Percentiles rank a stretch among this genome's conserved stretches.
phyloP scores from a whole-genome alignment of 139 green algal species.

The Auxenochlorella pyrenoidosa region DNA sequence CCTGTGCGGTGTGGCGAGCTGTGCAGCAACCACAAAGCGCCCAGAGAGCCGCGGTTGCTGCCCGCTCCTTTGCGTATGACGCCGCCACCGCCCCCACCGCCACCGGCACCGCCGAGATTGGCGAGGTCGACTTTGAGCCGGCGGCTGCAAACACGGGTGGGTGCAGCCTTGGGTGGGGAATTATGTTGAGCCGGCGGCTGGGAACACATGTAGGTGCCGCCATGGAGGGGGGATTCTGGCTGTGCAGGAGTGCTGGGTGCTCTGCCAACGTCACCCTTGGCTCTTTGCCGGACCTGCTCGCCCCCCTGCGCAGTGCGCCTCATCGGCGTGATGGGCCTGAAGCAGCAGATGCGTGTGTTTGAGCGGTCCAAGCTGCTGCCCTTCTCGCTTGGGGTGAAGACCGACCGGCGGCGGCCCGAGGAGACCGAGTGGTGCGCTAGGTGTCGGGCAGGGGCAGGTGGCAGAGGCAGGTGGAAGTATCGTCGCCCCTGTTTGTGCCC shows the following conservation, averaged over 20 bases:
- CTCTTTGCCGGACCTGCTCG: too few species aligned
- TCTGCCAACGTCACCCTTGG: too few species aligned
- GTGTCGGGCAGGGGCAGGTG: neutral
- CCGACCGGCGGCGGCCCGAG: neutral
- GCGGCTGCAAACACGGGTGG: conserved; percentile 4
- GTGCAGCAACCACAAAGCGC: too few species aligned
- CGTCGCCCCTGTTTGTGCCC: too few species aligned
- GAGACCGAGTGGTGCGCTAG: conserved; percentile 33
- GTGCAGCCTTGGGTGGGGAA: too few species aligned
- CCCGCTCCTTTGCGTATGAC: neutral
- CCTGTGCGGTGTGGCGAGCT: too few species aligned
- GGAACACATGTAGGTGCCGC: too few species aligned
- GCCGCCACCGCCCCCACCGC: neutral
- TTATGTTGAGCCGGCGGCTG: too few species aligned
- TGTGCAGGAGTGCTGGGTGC: too few species aligned
- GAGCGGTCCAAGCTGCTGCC: conserved; percentile 44
- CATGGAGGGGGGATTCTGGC: too few species aligned
- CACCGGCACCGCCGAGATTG: neutral
- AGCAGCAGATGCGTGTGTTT: conserved; percentile 34
- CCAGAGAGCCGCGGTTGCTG: too few species aligned
- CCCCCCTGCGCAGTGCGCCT: conserved; percentile 3
- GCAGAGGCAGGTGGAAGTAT: neutral
- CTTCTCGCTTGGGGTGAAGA: conserved; percentile 32
- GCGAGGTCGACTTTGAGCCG: conserved; percentile 28
- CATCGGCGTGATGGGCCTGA: conserved; percentile 41